A percentile compares a stretch with the other conserved stretches of the same genome.
phyloP scores from a whole-genome alignment of 306 rosid genomes.

The Ceratonia siliqua region DNA sequence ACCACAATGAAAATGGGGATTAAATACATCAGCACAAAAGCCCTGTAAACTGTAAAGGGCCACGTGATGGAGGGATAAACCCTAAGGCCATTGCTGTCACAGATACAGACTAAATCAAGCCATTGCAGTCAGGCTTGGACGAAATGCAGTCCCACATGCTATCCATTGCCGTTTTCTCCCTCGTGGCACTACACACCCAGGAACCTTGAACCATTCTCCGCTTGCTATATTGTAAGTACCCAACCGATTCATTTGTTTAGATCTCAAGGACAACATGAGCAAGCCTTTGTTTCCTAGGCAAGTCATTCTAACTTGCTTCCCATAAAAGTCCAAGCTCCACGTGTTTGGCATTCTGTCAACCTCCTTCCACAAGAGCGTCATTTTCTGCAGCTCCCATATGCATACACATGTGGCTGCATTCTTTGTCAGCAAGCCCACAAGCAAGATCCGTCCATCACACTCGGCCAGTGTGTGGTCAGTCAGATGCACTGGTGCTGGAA shows the following conservation, averaged over 20 bases:
- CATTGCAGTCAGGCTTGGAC: conserved; percentile 59
- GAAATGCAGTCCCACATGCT: conserved; percentile 69
- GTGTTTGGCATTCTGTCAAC: conserved; percentile 91
- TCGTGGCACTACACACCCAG: conserved; percentile 59
- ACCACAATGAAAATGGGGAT: conserved; percentile 26
- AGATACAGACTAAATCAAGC: conserved; percentile 43
- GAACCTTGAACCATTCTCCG: conserved; percentile 70
- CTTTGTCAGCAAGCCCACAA: conserved; percentile 71
- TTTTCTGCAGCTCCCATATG: conserved; percentile 83
- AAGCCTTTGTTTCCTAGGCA: conserved; percentile 79
- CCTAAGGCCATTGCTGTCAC: conserved; percentile 20
- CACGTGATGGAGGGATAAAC: neutral
- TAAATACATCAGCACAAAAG: neutral
- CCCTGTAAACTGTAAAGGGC: conserved; percentile 25
- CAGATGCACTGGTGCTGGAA: conserved; percentile 62
- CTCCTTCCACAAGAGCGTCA: conserved; percentile 90
- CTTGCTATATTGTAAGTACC: conserved; percentile 54
- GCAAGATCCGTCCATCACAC: conserved; percentile 66
- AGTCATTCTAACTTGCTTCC: conserved; percentile 82
- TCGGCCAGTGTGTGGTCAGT: conserved; percentile 67
- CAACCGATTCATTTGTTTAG: conserved; percentile 58
- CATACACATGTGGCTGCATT: conserved; percentile 80
- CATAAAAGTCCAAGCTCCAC: conserved; percentile 84
- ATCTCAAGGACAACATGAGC: conserved; percentile 74
- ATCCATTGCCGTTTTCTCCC: conserved; percentile 69